These are phyloP conservation scores for Thelonectria discophora DNA, from an alignment of 2,329 filamentous ascomycete genomes.

Conservation along the genomic window DNA sequence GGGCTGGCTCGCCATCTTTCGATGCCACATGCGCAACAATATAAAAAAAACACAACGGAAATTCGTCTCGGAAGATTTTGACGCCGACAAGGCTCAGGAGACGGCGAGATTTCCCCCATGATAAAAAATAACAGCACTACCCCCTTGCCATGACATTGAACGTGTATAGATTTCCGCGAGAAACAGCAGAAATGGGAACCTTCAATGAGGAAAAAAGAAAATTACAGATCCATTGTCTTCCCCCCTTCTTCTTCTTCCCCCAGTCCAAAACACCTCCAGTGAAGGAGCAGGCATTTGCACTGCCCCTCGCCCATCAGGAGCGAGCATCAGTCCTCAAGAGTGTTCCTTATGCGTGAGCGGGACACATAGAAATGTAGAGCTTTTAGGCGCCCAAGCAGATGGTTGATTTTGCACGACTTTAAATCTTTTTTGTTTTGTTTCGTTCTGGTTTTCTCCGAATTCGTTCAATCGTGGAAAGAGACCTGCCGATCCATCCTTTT, in stretches of 20 bases:
- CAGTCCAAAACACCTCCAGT: slow-evolving; percentile 1
- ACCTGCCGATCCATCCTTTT: slow-evolving; percentile 30
- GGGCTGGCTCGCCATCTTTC: slow-evolving; percentile 1
- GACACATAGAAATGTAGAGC: slow-evolving; percentile 28
- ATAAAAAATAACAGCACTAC: too few relatives aligned
- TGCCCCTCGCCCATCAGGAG: not conserved
- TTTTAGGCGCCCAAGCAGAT: slow-evolving; percentile 19
- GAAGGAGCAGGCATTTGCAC: not conserved
- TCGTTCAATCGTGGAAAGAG: slow-evolving; percentile 41
- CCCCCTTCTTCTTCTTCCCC: slow-evolving; percentile 1
- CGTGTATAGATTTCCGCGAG: not conserved
- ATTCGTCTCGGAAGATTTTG: not conserved
- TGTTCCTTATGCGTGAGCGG: slow-evolving; percentile 28
- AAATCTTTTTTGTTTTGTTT: slow-evolving; percentile 32
- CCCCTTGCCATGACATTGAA: too few relatives aligned
- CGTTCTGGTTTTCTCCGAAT: slow-evolving; percentile 31
- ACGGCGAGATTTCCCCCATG: too few relatives aligned
- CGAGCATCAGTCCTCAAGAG: slow-evolving; percentile 9
- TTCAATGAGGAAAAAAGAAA: too few relatives aligned
- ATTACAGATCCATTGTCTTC: not conserved
- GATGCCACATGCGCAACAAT: not conserved
- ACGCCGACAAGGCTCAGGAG: not conserved
- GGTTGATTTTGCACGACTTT: slow-evolving; percentile 16
- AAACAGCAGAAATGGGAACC: not conserved
- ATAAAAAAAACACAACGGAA: not conserved